phyloP scores from a whole-genome alignment of 768 basidiomycete genomes.

The Suillus hirtellus region DNA sequence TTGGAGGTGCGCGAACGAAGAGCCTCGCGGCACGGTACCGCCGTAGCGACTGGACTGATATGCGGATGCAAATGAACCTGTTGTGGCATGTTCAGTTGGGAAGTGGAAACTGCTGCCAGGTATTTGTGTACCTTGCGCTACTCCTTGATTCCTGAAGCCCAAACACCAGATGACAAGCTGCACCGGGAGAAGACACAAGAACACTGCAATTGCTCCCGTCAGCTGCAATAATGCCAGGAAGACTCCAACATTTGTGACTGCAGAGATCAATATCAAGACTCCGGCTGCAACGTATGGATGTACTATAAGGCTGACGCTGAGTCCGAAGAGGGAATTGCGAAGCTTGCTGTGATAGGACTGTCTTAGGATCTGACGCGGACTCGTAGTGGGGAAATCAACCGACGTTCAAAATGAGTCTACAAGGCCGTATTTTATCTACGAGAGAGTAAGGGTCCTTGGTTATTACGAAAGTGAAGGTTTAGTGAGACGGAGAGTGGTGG shows the following conservation, averaged over 20 bases:
- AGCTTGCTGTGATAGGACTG: too few species aligned
- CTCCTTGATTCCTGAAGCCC: constrained; percentile 7
- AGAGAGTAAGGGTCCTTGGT: too few species aligned
- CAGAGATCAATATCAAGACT: background rate
- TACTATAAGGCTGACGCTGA: too few species aligned
- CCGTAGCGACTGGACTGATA: constrained; percentile 11
- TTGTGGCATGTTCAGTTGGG: background rate
- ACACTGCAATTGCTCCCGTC: background rate
- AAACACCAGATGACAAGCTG: background rate
- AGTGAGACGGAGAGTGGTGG: too few species aligned
- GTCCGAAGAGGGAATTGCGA: too few species aligned
- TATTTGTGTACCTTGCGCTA: constrained; percentile 1
- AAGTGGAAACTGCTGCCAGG: too few species aligned
- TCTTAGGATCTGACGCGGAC: too few species aligned
- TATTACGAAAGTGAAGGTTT: too few species aligned
- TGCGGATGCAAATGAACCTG: constrained; percentile 11
- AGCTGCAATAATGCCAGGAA: background rate
- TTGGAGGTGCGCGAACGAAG: constrained; percentile 9
- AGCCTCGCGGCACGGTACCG: constrained; percentile 7
- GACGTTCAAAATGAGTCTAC: too few species aligned
- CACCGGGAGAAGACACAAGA: background rate
- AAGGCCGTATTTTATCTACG: too few species aligned
- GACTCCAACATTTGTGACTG: background rate
- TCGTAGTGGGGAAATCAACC: too few species aligned
- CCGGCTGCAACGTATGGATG: background rate